These are phyloP conservation scores for Diaporthe batatas DNA, from an alignment of 2,329 filamentous ascomycete species.

Conservation along the genomic window DNA sequence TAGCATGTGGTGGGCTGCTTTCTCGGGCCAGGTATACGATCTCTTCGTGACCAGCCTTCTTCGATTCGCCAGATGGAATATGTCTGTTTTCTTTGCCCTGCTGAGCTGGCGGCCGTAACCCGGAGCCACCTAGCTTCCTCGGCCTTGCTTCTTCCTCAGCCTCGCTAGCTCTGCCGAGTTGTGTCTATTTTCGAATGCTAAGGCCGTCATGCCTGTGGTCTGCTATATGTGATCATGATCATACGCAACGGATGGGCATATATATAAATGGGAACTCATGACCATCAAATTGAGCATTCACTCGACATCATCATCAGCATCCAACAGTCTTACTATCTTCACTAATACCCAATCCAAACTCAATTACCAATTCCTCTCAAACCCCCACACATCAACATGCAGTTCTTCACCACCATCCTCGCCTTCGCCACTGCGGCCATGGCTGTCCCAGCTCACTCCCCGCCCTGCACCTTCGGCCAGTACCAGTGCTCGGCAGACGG, in stretches of 20 bases:
- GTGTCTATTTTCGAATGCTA: conserved; percentile 5
- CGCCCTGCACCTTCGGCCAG: conserved; percentile 40
- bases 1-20: conserved; percentile 22
- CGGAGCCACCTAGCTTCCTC: conserved; percentile 9
- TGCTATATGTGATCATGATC: neutral
- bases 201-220: neutral
- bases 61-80: neutral
- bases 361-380: neutral
- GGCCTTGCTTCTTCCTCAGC: conserved; percentile 33
- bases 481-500: conserved; percentile 39
- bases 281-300: neutral
- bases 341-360: neutral
- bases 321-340: neutral
- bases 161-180: conserved; percentile 11
- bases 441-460: conserved; percentile 33
- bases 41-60: neutral
- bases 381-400: conserved; percentile 37
- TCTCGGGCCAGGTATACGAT: conserved; percentile 10
- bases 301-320: neutral
- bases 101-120: conserved; percentile 6
- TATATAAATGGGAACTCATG: conserved; percentile 33
- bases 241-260: neutral
- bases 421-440: conserved; percentile 41
- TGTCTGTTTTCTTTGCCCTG: conserved; percentile 10
- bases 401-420: conserved; percentile 40